These are phyloP conservation scores for Trypanosoma lewisi DNA, from an alignment of 208 protist genomes.

Conservation along the genomic window DNA sequence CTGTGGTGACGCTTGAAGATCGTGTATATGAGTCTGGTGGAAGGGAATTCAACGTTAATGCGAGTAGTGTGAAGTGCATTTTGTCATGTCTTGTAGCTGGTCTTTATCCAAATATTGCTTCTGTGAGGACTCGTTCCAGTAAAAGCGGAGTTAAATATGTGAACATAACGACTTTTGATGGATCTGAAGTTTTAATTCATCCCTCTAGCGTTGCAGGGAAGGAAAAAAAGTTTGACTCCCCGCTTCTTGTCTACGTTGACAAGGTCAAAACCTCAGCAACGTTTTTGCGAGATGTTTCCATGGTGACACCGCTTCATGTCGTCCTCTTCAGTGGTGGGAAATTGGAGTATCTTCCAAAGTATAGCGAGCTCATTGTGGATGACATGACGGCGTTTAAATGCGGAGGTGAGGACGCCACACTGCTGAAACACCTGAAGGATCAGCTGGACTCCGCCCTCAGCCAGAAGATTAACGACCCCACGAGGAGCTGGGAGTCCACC, in stretches of 20 bases:
- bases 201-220: conserved; percentile 88
- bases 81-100: conserved; percentile 92
- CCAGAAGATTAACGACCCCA: conserved; percentile 85
- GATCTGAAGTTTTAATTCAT: conserved; percentile 84
- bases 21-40: conserved; percentile 84
- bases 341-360: conserved; percentile 77
- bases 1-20: conserved; percentile 70
- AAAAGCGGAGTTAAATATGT: conserved; percentile 24
- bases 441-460: conserved; percentile 85
- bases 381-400: conserved; percentile 77
- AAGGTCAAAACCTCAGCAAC: conserved; percentile 92
- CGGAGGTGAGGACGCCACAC: conserved; percentile 68
- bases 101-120: conserved; percentile 94
- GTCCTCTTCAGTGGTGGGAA: conserved; percentile 90
- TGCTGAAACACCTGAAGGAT: conserved; percentile 81
- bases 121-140: conserved; percentile 30
- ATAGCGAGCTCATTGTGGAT: conserved; percentile 82
- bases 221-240: conserved; percentile 61
- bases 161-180: conserved; percentile 63
- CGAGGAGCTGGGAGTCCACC: conserved; percentile 74
- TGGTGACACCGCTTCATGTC: conserved; percentile 89
- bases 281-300: conserved; percentile 90
- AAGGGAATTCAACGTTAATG: conserved; percentile 81
- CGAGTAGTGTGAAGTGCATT: conserved; percentile 78
- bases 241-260: conserved; percentile 92